Base-by-base conservation (phyloP, 768 basidiomycete genomes). In the Termitomyces sp. region DNA sequence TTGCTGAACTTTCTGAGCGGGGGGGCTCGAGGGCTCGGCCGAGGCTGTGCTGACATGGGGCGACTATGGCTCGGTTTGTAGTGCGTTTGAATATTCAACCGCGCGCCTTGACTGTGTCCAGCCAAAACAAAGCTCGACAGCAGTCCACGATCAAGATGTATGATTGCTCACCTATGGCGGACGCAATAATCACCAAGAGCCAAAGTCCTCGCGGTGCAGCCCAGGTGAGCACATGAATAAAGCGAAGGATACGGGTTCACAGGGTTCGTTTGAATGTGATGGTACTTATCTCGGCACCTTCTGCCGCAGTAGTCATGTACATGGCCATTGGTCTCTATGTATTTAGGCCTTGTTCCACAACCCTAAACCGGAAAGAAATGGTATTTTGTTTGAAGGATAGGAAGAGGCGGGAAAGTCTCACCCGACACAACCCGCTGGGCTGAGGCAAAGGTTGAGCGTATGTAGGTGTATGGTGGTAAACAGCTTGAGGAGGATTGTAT, bases 121-220 rank as follows among this genome's bases (percentile, higher is more conserved):
- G 5, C 4, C 9, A 22, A 37, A 37, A 42, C 6, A 39, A 46
- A 26, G 20, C 27, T 58, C 34, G 36, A n/a, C 12, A 22, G 27
- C 24, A 31, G 5, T 41, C 34, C 13, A 31, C 46, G 27, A 51
- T 51, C 32, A 14, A 36, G 34, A 22, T 27, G 22, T 31, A 50
- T 9, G 8, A 26, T 9, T 36, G 47, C n/a, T 29, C 24, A 57
- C 56, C 9, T 59, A 54, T 53, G 51, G 42, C 24, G 44, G 46
- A 41, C 54, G 26, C 60, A 64, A 27, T 48, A 66, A 14, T n/a
- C 26, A 26, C 60, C 59, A 12, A 5, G 24, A 37, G 14, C 34
- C 26, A 13, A 59, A 43, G 36, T 59, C 56, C 58, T 32, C 14
- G 13, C 26, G 41, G 51, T 26, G 32, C 47, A 56, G 49, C 61